Evolutionary conservation across 2,329 filamentous ascomycete genomes (phyloP).

Genomic region (Magnaporthiopsis poae): DNA sequence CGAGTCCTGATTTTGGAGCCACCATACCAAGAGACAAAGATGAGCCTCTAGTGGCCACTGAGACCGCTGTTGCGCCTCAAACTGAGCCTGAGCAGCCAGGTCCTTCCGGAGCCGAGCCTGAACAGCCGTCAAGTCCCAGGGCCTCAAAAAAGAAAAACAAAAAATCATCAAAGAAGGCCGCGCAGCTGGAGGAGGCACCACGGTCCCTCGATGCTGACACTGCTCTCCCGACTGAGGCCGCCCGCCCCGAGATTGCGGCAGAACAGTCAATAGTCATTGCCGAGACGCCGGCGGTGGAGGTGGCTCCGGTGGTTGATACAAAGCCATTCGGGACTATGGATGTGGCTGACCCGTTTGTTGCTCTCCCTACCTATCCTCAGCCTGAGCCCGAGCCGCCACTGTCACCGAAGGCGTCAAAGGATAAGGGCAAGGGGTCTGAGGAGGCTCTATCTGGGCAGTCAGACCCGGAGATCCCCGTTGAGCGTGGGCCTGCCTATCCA

Average conservation of each 20-base stretch:
- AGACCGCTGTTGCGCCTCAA: background rate
- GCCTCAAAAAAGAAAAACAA: constrained; percentile 1
- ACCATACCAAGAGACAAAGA: background rate
- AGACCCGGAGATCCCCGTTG: background rate
- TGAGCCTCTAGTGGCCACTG: background rate
- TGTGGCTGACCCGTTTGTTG: background rate
- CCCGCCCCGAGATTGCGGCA: background rate
- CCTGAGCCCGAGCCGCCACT: background rate
- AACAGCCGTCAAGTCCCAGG: background rate
- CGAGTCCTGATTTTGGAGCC: background rate
- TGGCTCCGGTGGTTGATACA: background rate
- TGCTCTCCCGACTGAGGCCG: background rate
- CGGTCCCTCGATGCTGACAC: background rate
- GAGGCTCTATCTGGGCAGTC: background rate
- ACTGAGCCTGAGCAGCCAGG: background rate
- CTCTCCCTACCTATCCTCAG: background rate
- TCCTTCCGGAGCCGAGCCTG: background rate
- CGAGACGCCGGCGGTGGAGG: background rate
- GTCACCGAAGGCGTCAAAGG: background rate
- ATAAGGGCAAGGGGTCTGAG: constrained; percentile 3
- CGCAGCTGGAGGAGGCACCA: background rate
- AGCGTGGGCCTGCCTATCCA: background rate
- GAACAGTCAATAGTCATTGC: background rate
- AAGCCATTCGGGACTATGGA: background rate
- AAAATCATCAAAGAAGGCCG: background rate